Percentiles rank a stretch among this genome's conserved stretches.
Evolutionary conservation across 2,329 filamentous ascomycete species (phyloP).

Genomic region (Phyllosticta capitalensis): DNA sequence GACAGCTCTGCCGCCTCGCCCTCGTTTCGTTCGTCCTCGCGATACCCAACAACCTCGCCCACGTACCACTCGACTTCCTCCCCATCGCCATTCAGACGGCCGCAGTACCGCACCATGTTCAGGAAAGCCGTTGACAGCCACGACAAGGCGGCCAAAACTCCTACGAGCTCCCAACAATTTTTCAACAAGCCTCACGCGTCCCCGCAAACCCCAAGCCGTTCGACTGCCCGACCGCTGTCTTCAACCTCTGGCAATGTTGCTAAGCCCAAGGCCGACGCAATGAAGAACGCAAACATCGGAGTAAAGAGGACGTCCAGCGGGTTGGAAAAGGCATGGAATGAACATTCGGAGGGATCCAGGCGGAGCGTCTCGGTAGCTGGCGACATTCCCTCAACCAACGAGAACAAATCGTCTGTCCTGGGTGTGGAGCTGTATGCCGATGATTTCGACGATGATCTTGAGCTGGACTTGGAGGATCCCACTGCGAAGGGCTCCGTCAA

Average conservation of each 20-base stretch:
- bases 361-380: background rate
- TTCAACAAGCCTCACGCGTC: slow-evolving; percentile 44
- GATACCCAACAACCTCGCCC: slow-evolving; percentile 9
- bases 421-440: slow-evolving; percentile 61
- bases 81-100: background rate
- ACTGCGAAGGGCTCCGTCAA: slow-evolving; percentile 34
- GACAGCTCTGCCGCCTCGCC: background rate
- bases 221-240: slow-evolving; percentile 24
- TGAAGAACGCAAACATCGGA: slow-evolving; percentile 22
- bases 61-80: slow-evolving; percentile 6
- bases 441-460: slow-evolving; percentile 78
- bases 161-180: slow-evolving; percentile 38
- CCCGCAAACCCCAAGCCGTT: slow-evolving; percentile 34
- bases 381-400: slow-evolving; percentile 16
- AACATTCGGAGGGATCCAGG: slow-evolving; percentile 22
- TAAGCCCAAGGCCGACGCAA: slow-evolving; percentile 17
- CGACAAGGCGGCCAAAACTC: slow-evolving; percentile 21
- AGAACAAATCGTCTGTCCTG: slow-evolving; percentile 21
- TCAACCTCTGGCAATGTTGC: slow-evolving; percentile 24
- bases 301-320: slow-evolving; percentile 39
- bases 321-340: slow-evolving; percentile 33
- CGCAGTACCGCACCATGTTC: slow-evolving; percentile 24
- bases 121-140: slow-evolving; percentile 32
- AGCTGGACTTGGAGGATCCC: slow-evolving; percentile 60
- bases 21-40: slow-evolving; percentile 19